phyloP scores from a whole-genome alignment of 805 yeast species.

The Spathaspora girioi region DNA sequence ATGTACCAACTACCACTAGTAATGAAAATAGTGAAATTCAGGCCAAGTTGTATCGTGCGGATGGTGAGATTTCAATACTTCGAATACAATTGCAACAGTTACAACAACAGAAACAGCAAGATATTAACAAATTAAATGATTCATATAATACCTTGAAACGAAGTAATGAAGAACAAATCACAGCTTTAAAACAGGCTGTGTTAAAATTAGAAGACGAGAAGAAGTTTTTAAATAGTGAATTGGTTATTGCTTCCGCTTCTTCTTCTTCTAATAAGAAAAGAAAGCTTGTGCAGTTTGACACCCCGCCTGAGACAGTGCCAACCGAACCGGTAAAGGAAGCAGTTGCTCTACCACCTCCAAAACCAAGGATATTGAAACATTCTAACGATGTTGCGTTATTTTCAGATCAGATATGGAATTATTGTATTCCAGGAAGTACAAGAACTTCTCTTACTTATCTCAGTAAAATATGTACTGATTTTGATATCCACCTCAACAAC shows the following conservation, averaged over 20 bases:
- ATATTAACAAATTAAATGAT: slow-evolving; percentile 23
- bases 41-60: slow-evolving; percentile 45
- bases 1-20: not conserved
- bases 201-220: slow-evolving; percentile 42
- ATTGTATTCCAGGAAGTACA: slow-evolving; percentile 33
- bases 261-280: slow-evolving; percentile 16
- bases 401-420: slow-evolving; percentile 32
- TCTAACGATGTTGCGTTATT: slow-evolving; percentile 32
- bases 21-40: slow-evolving; percentile 13
- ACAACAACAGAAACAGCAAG: slow-evolving; percentile 38
- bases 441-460: slow-evolving; percentile 29
- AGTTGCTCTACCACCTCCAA: slow-evolving; percentile 1
- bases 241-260: slow-evolving; percentile 24
- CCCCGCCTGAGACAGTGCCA: not conserved
- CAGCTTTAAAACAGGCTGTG: slow-evolving; percentile 25
- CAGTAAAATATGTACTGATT: slow-evolving; percentile 27
- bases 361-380: slow-evolving; percentile 18
- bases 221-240: slow-evolving; percentile 37
- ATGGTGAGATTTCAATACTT: slow-evolving; percentile 80
- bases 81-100: slow-evolving; percentile 57
- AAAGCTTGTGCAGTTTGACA: slow-evolving; percentile 3
- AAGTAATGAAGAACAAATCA: slow-evolving; percentile 27
- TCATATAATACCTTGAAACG: slow-evolving; percentile 12
- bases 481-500: slow-evolving; percentile 13
- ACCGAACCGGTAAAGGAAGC: not conserved